These are phyloP conservation scores for Fomitiporia mediterranea DNA, from an alignment of 1,284 basidiomycete species.

Conservation along the genomic window DNA sequence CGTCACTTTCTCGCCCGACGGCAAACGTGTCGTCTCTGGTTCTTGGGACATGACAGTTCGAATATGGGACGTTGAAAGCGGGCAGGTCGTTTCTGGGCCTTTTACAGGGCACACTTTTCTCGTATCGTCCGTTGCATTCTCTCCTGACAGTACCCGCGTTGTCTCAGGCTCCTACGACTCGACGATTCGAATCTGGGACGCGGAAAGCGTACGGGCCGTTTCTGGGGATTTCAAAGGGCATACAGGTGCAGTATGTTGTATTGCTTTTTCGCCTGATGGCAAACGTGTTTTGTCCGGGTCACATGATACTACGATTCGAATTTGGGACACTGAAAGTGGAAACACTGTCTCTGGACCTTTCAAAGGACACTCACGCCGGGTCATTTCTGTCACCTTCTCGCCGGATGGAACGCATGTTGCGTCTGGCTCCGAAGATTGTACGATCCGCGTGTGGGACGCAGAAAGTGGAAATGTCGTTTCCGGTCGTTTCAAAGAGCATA, in stretches of 20 bases:
- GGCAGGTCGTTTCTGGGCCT: no score
- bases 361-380: background rate
- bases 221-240: background rate
- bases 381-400: slow-evolving; percentile 6
- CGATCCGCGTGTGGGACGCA: slow-evolving; percentile 14
- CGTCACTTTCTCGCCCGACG: no score
- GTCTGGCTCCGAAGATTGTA: slow-evolving; percentile 14
- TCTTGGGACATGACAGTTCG: no score
- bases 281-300: slow-evolving; percentile 18
- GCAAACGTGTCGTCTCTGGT: no score
- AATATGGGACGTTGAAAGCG: no score
- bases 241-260: background rate
- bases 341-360: slow-evolving; percentile 27
- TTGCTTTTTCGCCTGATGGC: slow-evolving; percentile 16
- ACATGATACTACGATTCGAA: slow-evolving; percentile 5
- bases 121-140: no score
- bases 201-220: slow-evolving; percentile 1
- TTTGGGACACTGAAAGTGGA: background rate
- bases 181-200: no score
- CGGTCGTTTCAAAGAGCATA: background rate
- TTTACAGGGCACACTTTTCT: no score
- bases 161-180: no score
- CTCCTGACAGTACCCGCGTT: no score
- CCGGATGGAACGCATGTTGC: slow-evolving; percentile 8
- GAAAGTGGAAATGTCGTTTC: background rate